Conservation (phyloP, 2,329 filamentous ascomycete genomes). For the Hypoxylon sp. region DNA sequence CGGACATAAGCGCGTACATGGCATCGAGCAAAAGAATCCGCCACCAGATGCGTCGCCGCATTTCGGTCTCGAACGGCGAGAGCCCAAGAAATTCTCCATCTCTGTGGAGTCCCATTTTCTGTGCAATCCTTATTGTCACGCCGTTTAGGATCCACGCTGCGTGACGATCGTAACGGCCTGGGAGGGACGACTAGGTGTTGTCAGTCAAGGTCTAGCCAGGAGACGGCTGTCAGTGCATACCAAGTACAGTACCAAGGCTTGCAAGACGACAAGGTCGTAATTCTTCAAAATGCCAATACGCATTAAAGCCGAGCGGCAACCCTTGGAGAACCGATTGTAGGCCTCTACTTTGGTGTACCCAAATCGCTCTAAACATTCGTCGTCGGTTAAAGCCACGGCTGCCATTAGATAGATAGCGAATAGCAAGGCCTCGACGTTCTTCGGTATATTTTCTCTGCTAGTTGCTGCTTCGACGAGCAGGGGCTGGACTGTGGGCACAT, state of each 20-base stretch:
- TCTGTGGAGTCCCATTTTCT: conserved; percentile 77
- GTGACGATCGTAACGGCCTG: conserved; percentile 72
- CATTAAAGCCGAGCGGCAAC: conserved; percentile 65
- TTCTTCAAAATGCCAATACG: conserved; percentile 71
- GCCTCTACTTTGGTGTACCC: conserved; percentile 66
- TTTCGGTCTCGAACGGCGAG: conserved; percentile 75
- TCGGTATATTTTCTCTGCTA: conserved; percentile 68
- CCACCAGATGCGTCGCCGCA: conserved; percentile 78
- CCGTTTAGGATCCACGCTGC: conserved; percentile 74
- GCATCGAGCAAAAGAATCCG: conserved; percentile 72
- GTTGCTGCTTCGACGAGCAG: conserved; percentile 74
- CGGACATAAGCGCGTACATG: conserved; percentile 70
- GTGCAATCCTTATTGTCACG: conserved; percentile 73
- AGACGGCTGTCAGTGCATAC: conserved; percentile 54
- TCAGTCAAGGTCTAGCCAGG: conserved; percentile 28
- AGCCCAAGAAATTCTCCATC: conserved; percentile 71
- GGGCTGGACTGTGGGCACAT: conserved; percentile 78
- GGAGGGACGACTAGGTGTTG: conserved; percentile 64
- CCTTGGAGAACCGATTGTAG: conserved; percentile 66
- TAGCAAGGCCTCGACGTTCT: conserved; percentile 72
- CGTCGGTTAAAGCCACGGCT: conserved; percentile 67
- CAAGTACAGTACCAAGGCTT: conserved; percentile 72
- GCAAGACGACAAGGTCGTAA: conserved; percentile 71
- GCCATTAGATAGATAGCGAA: conserved; percentile 77
- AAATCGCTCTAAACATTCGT: conserved; percentile 69